Evolutionary conservation across 306 rosid genomes (phyloP).

Genomic region (Begonia fuchsioides): DNA sequence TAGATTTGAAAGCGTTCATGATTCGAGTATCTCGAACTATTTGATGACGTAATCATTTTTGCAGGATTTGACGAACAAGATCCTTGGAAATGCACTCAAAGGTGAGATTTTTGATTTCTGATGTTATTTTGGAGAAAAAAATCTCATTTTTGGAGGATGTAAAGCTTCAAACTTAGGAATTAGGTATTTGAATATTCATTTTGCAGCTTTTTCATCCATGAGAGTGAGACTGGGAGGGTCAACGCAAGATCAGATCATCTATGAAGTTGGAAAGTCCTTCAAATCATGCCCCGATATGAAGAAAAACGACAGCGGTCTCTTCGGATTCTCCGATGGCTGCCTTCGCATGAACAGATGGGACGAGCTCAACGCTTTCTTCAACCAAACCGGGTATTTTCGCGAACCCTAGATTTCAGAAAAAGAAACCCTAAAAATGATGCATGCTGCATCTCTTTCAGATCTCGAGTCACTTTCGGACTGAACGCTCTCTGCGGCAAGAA

Average conservation of each 20-base stretch:
- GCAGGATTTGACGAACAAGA: constrained; percentile 38
- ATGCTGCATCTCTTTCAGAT: constrained; percentile 11
- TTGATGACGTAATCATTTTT: not conserved
- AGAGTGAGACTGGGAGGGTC: constrained; percentile 71
- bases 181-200: not conserved
- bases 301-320: constrained; percentile 18
- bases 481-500: constrained; percentile 41
- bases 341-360: constrained; percentile 39
- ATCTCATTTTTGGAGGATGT: too few relatives aligned
- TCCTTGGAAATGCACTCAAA: constrained; percentile 33
- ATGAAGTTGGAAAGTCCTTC: constrained; percentile 24
- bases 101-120: constrained; percentile 16
- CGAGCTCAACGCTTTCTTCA: constrained; percentile 19
- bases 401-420: not conserved
- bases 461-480: constrained; percentile 39
- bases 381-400: constrained; percentile 13
- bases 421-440: too few relatives aligned
- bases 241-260: constrained; percentile 35
- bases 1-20: not conserved
- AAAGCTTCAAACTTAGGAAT: too few relatives aligned
- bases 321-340: constrained; percentile 43
- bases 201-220: constrained; percentile 20
- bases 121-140: too few relatives aligned
- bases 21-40: not conserved
- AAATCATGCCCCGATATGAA: constrained; percentile 12